Evolutionary conservation across 768 basidiomycete genomes (phyloP).

Genomic region (Leccinum subgranulosum): DNA sequence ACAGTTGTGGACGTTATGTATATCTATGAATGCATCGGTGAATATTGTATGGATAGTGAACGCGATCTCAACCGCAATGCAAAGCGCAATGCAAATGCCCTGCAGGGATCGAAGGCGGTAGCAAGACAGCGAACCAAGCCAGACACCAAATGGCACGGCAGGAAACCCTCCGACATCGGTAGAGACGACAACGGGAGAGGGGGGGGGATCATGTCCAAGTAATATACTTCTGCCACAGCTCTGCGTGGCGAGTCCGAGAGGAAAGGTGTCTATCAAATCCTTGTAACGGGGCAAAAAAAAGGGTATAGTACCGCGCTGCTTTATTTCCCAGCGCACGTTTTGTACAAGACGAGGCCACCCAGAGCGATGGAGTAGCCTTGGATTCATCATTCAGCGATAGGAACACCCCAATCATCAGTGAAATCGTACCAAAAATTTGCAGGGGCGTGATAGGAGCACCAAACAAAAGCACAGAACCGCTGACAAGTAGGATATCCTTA

Average conservation of each 20-base stretch:
- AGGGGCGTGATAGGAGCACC: slow-evolving; percentile 74
- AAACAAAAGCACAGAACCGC: slow-evolving; percentile 86
- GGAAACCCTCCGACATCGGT: not conserved
- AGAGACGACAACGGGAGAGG: not conserved
- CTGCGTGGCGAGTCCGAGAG: not conserved
- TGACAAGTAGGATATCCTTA: slow-evolving; percentile 89
- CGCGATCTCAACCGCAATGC: not conserved
- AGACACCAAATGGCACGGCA: not conserved
- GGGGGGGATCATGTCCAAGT: not conserved
- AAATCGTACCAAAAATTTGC: slow-evolving; percentile 70
- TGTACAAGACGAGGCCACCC: slow-evolving; percentile 81
- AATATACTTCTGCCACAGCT: not conserved
- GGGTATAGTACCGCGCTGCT: not conserved
- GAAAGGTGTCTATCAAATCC: not conserved
- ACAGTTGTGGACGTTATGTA: not conserved
- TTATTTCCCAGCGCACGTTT: slow-evolving; percentile 66
- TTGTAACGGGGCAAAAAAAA: not conserved
- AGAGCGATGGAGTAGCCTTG: slow-evolving; percentile 87
- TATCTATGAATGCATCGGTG: slow-evolving; percentile 9
- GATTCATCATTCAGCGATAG: not conserved
- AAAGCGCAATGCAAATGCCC: not conserved
- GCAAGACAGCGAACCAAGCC: not conserved
- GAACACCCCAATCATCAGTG: not conserved
- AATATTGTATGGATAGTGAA: slow-evolving; percentile 1
- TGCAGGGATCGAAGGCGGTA: not conserved